These are phyloP conservation scores for Meyerozyma smithsonii DNA, from an alignment of 1,139 yeast species.

Conservation along the genomic window DNA sequence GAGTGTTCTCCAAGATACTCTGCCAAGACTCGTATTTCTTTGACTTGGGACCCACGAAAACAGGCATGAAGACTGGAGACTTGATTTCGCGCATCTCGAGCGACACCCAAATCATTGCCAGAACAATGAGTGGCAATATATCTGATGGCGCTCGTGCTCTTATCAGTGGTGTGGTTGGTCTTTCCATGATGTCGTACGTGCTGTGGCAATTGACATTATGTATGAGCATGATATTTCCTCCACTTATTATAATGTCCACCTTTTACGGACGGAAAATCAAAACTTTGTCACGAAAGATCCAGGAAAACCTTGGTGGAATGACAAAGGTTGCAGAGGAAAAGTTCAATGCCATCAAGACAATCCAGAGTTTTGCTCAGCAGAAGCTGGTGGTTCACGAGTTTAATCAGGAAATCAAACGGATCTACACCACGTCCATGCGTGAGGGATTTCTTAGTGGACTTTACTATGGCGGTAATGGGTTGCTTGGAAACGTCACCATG, in stretches of 20 bases:
- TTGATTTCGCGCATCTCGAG: constrained; percentile 81
- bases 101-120: constrained; percentile 86
- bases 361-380: constrained; percentile 88
- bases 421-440: constrained; percentile 67
- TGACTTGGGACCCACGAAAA: constrained; percentile 60
- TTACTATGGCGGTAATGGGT: constrained; percentile 71
- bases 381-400: constrained; percentile 42
- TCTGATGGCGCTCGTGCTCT: constrained; percentile 86
- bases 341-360: constrained; percentile 77
- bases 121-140: constrained; percentile 82
- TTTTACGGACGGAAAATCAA: constrained; percentile 79
- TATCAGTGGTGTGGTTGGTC: constrained; percentile 74
- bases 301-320: constrained; percentile 79
- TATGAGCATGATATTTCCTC: constrained; percentile 77
- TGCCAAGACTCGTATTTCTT: constrained; percentile 90
- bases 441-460: constrained; percentile 80
- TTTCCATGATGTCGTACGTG: constrained; percentile 85
- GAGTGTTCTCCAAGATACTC: constrained; percentile 69
- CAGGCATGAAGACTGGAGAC: constrained; percentile 78
- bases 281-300: constrained; percentile 68
- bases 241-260: constrained; percentile 69
- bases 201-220: constrained; percentile 74
- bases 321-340: constrained; percentile 92
- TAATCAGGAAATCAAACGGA: constrained; percentile 66
- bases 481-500: constrained; percentile 77